Evolutionary conservation across 176 grass and related monocot species (phyloP).

Genomic region (Carex parvula): DNA sequence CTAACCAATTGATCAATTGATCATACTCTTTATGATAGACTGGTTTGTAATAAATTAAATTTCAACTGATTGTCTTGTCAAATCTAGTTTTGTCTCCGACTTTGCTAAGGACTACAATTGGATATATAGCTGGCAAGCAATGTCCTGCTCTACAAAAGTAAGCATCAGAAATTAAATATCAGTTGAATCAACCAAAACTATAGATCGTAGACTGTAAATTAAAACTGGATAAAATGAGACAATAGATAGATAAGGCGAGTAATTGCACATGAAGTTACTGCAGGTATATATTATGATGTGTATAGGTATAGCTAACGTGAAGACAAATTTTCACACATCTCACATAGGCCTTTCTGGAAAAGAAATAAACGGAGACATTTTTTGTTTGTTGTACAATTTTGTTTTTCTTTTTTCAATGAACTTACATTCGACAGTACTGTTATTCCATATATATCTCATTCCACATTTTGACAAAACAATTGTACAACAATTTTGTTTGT

Average conservation of each 20-base stretch:
- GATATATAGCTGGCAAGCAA: constrained; percentile 7
- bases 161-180: neutral
- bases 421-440: too few species aligned
- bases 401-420: too few species aligned
- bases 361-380: neutral
- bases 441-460: neutral
- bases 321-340: neutral
- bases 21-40: too few species aligned
- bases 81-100: neutral
- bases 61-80: too few species aligned
- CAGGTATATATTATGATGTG: neutral
- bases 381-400: neutral
- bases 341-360: neutral
- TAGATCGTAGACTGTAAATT: neutral
- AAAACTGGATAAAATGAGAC: neutral
- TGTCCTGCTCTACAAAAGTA: neutral
- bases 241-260: neutral
- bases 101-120: neutral
- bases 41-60: neutral
- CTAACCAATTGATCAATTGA: too few species aligned
- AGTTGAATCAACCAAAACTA: constrained; percentile 1
- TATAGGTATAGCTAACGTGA: neutral
- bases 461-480: neutral
- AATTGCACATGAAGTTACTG: neutral
- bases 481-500: neutral